Base-by-base conservation (phyloP, 202 grass and related monocot genomes). In the Zoysia matrella region DNA sequence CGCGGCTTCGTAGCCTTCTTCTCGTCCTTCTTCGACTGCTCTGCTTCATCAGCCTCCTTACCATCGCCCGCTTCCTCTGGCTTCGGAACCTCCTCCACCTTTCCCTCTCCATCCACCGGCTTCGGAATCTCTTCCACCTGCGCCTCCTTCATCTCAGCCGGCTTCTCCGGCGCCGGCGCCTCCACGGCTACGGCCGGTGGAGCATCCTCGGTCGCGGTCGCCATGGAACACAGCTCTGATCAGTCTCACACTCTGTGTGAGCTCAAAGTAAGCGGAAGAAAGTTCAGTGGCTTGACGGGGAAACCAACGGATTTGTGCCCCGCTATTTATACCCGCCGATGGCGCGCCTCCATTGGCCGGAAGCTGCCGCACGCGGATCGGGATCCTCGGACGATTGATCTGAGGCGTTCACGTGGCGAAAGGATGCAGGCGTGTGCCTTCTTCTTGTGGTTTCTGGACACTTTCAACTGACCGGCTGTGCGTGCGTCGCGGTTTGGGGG, bases 1-100 rank as follows among this genome's bases (percentile, higher is more conserved):
- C 90, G 70, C 0, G 82, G 79, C 79, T 85, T 86, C 76, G 30
- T 39, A 14, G 3, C 45, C 45, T 45, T 85, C 85, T 87, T 90
- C 64, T 2, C 57, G 3, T 47, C 5, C 45, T 47, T 47, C 3
- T 49, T 67, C 62, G 22, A 22, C 22, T 0, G 53, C 68, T 50
- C 81, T 0, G 0, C 36, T 4, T 45, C 71, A 8, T 71, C 60
- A 3, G 11, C 12, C 66, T 67, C 80, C 8, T n/a, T 44, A 49
- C 14, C 77, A 53, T 78, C 47, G 13, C 52, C 79, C 1, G 47
- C 41, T 42, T 58, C 12, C 43, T 7, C 69, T 0, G 43, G 62
- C 52, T n/a, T n/a, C 15, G 8, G 6, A 39, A 1, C 4, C 62
- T 74, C 74, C 7, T 10, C 80, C 9, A 22, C 22, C 22, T 22